Evolutionary conservation across 345 rosid genomes (phyloP), one percentile per base, ranked within the genome.

Genomic region (Mangifera indica): DNA sequence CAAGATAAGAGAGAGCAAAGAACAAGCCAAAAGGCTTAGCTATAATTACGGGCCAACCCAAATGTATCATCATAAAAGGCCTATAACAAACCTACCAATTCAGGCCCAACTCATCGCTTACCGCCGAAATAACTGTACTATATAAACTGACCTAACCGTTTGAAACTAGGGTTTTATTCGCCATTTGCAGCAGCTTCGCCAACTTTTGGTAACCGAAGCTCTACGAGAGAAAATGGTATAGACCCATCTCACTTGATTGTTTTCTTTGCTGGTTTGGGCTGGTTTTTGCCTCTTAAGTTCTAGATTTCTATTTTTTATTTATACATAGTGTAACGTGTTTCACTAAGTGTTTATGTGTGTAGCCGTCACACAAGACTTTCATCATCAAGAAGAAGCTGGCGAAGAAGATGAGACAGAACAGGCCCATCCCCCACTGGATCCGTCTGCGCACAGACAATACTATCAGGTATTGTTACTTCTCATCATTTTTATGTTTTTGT

Each of bases 381-480:
- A 77, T 22, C 64, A 80, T 82, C 32, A 88, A 88, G 87, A 87
- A 88, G 84, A 88, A 86, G 78, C 82, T 88, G 37, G 93, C 75
- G 18, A 88, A 88, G 86, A 88, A 88, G 87, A 86, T 86, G 93
- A 83, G 93, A 61, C 93, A 88, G 78, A 88, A 88, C 72, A 77
- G 89, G 85, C 93, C 93, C 21, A 87, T 88, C 59, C 93, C 93
- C 79, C 83, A 85, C 79, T 88, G 93, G 93, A 84, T 88, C 67
- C 89, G 90, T 69, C 80, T 86, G 71, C 75, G 89, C 55, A 88
- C 93, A 20, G 93, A 86, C 73, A 88, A 88, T 74, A 86, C 93
- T 52, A 86, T 88, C 81, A 80, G 92, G 92, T 84, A n/a, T 17
- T 34, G 2, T 37, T 3, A 1, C 44, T 0, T 14, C 10, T 42